These are phyloP conservation scores for Sphagnum tenellum DNA, from an alignment of 225 moss, liverwort and hornwort species.

Conservation along the genomic window DNA sequence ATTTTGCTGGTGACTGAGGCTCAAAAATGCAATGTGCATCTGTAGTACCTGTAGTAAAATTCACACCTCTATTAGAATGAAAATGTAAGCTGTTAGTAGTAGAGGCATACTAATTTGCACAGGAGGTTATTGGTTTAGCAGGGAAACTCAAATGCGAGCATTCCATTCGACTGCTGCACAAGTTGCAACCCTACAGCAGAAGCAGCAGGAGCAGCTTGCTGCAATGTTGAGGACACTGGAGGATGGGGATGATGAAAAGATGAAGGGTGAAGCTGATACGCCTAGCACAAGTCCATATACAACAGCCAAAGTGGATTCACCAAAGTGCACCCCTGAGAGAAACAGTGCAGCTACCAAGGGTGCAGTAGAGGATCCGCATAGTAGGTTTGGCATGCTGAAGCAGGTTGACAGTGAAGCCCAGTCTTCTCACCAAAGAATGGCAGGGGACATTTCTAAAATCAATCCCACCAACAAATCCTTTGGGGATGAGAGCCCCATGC, in stretches of 20 bases:
- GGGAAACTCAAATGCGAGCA: constrained; percentile 97
- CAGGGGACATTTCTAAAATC: constrained; percentile 3
- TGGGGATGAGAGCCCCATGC: constrained; percentile 20
- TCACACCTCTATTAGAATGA: too few species aligned
- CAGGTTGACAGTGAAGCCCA: constrained; percentile 17
- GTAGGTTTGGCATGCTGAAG: constrained; percentile 18
- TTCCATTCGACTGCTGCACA: constrained; percentile 95
- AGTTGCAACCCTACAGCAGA: constrained; percentile 59
- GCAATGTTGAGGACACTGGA: constrained; percentile 87
- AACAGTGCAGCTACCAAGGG: constrained; percentile 15
- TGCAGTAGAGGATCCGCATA: constrained; percentile 16
- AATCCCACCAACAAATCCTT: constrained; percentile 10
- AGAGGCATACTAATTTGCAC: too few species aligned
- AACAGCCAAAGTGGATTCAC: constrained; percentile 16
- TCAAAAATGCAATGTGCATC: too few species aligned
- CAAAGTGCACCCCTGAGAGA: constrained; percentile 9
- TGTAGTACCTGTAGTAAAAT: too few species aligned
- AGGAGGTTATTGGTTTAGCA: constrained; percentile 38
- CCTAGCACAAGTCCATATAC: constrained; percentile 33
- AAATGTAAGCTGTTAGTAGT: too few species aligned
- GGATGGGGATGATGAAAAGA: constrained; percentile 72
- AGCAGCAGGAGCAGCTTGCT: constrained; percentile 75
- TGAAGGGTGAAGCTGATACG: constrained; percentile 28
- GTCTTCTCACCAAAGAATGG: not conserved
- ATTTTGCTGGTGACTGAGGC: too few species aligned